Conservation (phyloP, 345 rosid genomes). For the Bruguiera parviflora region DNA sequence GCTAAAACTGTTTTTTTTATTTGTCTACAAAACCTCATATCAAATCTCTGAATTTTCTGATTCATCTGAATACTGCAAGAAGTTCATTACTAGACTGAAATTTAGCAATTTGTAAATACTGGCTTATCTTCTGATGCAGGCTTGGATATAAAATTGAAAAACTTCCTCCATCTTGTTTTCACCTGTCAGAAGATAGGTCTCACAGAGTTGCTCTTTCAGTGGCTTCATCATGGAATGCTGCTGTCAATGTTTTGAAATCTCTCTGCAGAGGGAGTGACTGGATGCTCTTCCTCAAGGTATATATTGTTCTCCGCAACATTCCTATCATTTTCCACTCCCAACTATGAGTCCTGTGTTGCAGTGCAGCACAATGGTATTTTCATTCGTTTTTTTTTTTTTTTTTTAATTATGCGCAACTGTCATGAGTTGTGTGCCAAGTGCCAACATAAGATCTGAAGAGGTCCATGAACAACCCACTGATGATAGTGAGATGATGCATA, state of each 20-base stretch:
- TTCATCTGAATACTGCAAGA: not conserved
- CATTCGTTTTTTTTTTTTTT: too few relatives aligned
- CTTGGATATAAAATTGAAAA: constrained; percentile 75
- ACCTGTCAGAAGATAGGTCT: constrained; percentile 58
- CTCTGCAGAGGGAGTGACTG: constrained; percentile 80
- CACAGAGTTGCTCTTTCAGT: constrained; percentile 42
- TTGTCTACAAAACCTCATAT: not conserved
- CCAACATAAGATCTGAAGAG: constrained; percentile 4
- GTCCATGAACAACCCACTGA: not conserved
- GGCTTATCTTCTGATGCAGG: constrained; percentile 45
- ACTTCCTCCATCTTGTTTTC: constrained; percentile 59
- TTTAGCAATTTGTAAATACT: not conserved
- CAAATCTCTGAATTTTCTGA: not conserved
- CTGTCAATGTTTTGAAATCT: constrained; percentile 46
- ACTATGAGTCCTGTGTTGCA: not conserved
- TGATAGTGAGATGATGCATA: not conserved
- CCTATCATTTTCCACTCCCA: not conserved
- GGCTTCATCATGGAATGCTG: constrained; percentile 66
- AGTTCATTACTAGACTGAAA: not conserved
- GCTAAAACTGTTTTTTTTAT: too few relatives aligned
- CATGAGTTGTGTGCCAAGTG: not conserved
- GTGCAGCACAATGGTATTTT: not conserved
- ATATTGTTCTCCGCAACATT: not conserved
- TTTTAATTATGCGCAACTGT: not conserved
- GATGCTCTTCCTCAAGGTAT: constrained; percentile 75